Evolutionary conservation across 257 asterid genomes (phyloP).

Genomic region (Rubia yunnanensis): DNA sequence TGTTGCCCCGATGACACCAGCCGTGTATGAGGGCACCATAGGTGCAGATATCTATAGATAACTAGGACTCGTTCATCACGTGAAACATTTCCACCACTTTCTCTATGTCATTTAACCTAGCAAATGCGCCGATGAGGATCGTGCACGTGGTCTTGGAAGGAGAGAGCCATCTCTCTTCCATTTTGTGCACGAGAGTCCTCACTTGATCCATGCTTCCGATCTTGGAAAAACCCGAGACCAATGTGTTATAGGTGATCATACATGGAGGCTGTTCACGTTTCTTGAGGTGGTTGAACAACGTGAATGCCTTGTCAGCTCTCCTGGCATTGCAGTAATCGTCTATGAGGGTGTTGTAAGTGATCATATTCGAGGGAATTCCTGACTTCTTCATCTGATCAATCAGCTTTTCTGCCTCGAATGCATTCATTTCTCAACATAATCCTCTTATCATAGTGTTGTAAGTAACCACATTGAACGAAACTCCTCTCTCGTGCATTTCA

Average conservation of each 20-base stretch:
- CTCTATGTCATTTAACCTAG: conserved; percentile 48
- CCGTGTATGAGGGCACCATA: conserved; percentile 65
- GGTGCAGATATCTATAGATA: conserved; percentile 48
- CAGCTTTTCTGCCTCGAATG: conserved; percentile 37
- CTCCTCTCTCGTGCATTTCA: conserved; percentile 54
- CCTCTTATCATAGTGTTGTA: conserved; percentile 66
- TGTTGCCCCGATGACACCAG: conserved; percentile 58
- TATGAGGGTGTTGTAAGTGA: conserved; percentile 53
- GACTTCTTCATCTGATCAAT: conserved; percentile 42
- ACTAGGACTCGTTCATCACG: conserved; percentile 40
- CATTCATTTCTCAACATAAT: conserved; percentile 35
- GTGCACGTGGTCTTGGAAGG: conserved; percentile 69
- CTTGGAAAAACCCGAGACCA: conserved; percentile 49
- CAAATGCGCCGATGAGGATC: conserved; percentile 59
- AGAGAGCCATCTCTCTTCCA: conserved; percentile 65
- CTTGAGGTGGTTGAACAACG: conserved; percentile 40
- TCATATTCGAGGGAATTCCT: conserved; percentile 46
- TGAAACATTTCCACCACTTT: conserved; percentile 46
- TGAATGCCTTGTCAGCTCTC: conserved; percentile 39
- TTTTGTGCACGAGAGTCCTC: conserved; percentile 43
- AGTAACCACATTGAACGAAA: conserved; percentile 49
- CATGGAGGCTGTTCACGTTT: conserved; percentile 49
- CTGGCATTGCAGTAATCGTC: conserved; percentile 48
- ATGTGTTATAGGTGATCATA: conserved; percentile 46
- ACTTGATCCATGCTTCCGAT: conserved; percentile 30